phyloP scores from a whole-genome alignment of 331 rosid genomes.

The Prunus yedoensis region DNA sequence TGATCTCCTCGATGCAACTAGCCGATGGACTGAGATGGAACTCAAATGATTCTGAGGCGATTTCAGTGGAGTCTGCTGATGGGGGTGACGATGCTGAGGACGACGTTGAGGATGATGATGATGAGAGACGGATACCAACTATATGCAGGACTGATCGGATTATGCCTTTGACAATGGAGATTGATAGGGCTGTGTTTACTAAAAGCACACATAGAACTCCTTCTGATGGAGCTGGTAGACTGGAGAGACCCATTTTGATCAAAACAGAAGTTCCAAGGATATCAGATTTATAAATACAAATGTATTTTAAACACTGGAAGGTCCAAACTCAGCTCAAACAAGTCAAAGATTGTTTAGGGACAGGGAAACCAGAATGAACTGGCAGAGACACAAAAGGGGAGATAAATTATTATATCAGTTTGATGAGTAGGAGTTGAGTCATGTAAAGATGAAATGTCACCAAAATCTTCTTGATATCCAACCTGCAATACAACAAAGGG shows the following conservation, averaged over 20 bases:
- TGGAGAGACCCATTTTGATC: slow-evolving; percentile 78
- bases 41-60: slow-evolving; percentile 48
- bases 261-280: slow-evolving; percentile 7
- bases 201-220: slow-evolving; percentile 71
- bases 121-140: slow-evolving; percentile 54
- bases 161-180: slow-evolving; percentile 76
- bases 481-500: slow-evolving; percentile 42
- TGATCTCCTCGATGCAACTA: slow-evolving; percentile 54
- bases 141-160: slow-evolving; percentile 66
- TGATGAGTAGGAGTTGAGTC: slow-evolving; percentile 11
- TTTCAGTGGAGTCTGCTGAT: slow-evolving; percentile 40
- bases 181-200: slow-evolving; percentile 70
- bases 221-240: slow-evolving; percentile 93
- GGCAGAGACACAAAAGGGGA: background rate
- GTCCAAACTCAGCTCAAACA: background rate
- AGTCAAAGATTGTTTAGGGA: background rate
- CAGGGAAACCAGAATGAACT: background rate
- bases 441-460: background rate
- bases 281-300: background rate
- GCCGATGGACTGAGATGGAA: slow-evolving; percentile 39
- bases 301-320: background rate
- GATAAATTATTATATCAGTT: background rate
- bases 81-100: slow-evolving; percentile 33
- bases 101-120: background rate
- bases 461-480: slow-evolving; percentile 27